Evolutionary conservation across 1,139 yeast genomes (phyloP).

Genomic region (Suhomyces yuchorum): DNA sequence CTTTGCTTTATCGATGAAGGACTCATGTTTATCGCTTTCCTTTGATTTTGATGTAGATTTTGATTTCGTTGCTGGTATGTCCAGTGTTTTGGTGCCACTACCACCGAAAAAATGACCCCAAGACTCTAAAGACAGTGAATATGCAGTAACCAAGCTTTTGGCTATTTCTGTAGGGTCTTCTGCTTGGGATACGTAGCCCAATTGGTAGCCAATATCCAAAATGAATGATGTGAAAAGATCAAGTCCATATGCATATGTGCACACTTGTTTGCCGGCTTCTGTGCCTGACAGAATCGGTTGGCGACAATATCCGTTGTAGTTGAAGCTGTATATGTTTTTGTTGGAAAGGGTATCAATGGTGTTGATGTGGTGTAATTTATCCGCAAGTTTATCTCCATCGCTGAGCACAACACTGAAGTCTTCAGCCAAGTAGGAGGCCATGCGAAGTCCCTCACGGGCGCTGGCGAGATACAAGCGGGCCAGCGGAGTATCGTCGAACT

Average conservation of each 20-base stretch:
- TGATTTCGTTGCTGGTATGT: not conserved
- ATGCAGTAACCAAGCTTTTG: slow-evolving; percentile 11
- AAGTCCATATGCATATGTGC: slow-evolving; percentile 11
- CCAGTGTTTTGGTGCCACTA: not conserved
- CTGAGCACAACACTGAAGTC: slow-evolving; percentile 44
- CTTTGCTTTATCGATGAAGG: slow-evolving; percentile 8
- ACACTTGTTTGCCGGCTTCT: slow-evolving; percentile 10
- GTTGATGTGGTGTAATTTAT: slow-evolving; percentile 23
- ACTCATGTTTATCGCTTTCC: not conserved
- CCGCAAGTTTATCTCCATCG: slow-evolving; percentile 22
- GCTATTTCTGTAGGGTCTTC: slow-evolving; percentile 36
- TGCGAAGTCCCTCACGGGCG: slow-evolving; percentile 51
- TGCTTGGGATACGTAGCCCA: slow-evolving; percentile 44
- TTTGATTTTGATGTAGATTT: not conserved
- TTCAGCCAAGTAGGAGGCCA: slow-evolving; percentile 57
- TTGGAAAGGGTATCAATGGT: slow-evolving; percentile 49
- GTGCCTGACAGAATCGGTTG: slow-evolving; percentile 17
- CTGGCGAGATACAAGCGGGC: slow-evolving; percentile 35
- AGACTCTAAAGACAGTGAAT: slow-evolving; percentile 8
- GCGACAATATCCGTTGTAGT: slow-evolving; percentile 54
- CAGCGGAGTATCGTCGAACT: slow-evolving; percentile 35
- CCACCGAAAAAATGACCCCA: slow-evolving; percentile 5
- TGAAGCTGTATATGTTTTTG: slow-evolving; percentile 44
- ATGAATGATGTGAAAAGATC: slow-evolving; percentile 13
- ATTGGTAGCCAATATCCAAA: slow-evolving; percentile 26